A percentile compares a stretch with the other conserved stretches of the same genome.
Evolutionary conservation across 352 stramenopile species (phyloP).

Genomic region (Phytophthora kernoviae): DNA sequence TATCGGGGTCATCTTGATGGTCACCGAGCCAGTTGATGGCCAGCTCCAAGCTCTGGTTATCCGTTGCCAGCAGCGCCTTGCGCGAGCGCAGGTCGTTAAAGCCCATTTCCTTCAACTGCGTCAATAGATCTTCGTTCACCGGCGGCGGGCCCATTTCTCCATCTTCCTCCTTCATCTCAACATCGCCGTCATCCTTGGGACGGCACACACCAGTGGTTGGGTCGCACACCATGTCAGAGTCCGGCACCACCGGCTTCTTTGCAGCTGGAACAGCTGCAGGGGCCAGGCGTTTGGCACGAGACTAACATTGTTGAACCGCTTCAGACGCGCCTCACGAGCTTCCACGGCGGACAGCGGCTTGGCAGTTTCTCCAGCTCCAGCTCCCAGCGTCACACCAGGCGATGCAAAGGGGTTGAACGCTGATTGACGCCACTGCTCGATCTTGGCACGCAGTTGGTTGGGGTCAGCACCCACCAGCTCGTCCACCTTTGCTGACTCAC

Average conservation of each 20-base stretch:
- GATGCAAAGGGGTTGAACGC: slow-evolving; percentile 89
- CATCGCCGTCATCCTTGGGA: slow-evolving; percentile 34
- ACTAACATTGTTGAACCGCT: slow-evolving; percentile 72
- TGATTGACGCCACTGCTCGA: slow-evolving; percentile 87
- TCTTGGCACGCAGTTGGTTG: slow-evolving; percentile 83
- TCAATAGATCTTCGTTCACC: slow-evolving; percentile 75
- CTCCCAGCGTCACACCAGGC: slow-evolving; percentile 62
- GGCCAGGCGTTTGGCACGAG: slow-evolving; percentile 45
- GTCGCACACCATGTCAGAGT: slow-evolving; percentile 73
- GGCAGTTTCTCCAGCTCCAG: slow-evolving; percentile 23
- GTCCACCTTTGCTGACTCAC: slow-evolving; percentile 88
- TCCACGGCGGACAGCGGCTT: slow-evolving; percentile 48
- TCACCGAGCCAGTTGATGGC: slow-evolving; percentile 90
- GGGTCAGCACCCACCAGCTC: slow-evolving; percentile 87
- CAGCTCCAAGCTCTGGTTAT: slow-evolving; percentile 71
- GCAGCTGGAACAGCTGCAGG: slow-evolving; percentile 20
- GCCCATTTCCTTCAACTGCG: slow-evolving; percentile 83
- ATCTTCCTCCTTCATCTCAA: slow-evolving; percentile 32
- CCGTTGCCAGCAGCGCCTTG: slow-evolving; percentile 86
- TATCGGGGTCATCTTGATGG: slow-evolving; percentile 89
- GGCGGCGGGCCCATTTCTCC: slow-evolving; percentile 46
- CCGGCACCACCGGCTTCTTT: slow-evolving; percentile 26
- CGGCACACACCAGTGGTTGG: slow-evolving; percentile 60
- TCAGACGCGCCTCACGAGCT: slow-evolving; percentile 80
- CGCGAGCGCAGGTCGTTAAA: slow-evolving; percentile 80